These are phyloP conservation scores for Artemisia argyi DNA, from an alignment of 129 eudicot species.

Conservation along the genomic window DNA sequence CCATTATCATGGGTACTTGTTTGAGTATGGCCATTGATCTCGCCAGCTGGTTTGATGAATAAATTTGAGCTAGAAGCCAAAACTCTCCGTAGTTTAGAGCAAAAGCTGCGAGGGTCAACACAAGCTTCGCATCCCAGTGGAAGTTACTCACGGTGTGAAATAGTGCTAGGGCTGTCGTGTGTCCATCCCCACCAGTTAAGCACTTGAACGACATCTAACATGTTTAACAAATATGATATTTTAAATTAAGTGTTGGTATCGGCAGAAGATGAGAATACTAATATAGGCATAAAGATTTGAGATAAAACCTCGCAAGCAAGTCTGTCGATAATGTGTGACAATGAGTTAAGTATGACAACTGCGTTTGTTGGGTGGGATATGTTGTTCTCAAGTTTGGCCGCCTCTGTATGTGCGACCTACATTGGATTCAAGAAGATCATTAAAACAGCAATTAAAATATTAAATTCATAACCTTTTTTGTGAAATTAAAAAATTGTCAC, in stretches of 20 bases:
- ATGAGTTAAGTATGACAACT: conserved; percentile 36
- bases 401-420: conserved; percentile 33
- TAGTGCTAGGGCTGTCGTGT: conserved; percentile 54
- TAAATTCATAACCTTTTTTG: background rate
- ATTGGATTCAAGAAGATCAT: conserved; percentile 9
- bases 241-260: background rate
- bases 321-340: conserved; percentile 48
- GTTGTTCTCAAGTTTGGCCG: conserved; percentile 21
- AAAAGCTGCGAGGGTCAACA: conserved; percentile 74
- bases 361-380: conserved; percentile 28
- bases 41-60: conserved; percentile 66
- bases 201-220: conserved; percentile 54
- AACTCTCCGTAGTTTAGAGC: conserved; percentile 81
- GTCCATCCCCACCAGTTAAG: conserved; percentile 59
- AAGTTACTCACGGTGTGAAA: conserved; percentile 51
- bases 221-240: conserved; percentile 1
- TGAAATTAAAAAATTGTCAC: too few species aligned
- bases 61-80: conserved; percentile 83
- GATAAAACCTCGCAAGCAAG: conserved; percentile 61
- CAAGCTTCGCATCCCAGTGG: conserved; percentile 92
- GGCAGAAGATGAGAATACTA: conserved; percentile 5
- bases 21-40: conserved; percentile 72
- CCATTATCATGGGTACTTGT: conserved; percentile 66
- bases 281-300: conserved; percentile 9
- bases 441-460: conserved; percentile 1